Percentiles rank a stretch among this genome's conserved stretches.
These are phyloP conservation scores for Arthrobotrys iridis DNA, from an alignment of 2,329 filamentous ascomycete genomes.

Conservation along the genomic window DNA sequence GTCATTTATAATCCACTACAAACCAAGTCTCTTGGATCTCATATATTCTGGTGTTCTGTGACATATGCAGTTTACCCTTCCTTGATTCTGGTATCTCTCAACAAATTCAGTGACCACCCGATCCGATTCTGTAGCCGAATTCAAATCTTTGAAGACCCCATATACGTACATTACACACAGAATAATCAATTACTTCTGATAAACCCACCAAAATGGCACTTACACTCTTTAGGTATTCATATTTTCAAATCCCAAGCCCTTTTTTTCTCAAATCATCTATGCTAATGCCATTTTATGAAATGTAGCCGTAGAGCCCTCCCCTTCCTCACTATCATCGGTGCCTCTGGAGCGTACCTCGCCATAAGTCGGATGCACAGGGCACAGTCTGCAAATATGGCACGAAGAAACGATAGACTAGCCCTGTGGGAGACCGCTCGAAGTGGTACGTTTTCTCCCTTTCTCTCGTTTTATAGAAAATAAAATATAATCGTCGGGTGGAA, in stretches of 20 bases:
- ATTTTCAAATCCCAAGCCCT: neutral
- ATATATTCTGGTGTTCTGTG: neutral
- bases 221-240: conserved; percentile 45
- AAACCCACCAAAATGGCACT: conserved; percentile 30
- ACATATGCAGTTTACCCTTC: neutral
- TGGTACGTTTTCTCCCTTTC: conserved; percentile 18
- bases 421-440: conserved; percentile 51
- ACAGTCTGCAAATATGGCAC: conserved; percentile 18
- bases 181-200: conserved; percentile 3
- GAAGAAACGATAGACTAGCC: conserved; percentile 36
- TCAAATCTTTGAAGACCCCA: neutral
- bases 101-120: too few species aligned
- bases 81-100: neutral
- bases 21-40: neutral
- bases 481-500: too few species aligned
- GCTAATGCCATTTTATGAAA: too few species aligned
- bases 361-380: conserved; percentile 37
- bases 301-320: conserved; percentile 49
- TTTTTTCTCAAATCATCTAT: neutral
- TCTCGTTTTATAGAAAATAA: neutral
- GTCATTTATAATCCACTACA: neutral
- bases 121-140: too few species aligned
- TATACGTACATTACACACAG: neutral
- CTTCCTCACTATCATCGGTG: conserved; percentile 45
- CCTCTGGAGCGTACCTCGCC: conserved; percentile 47